Evolutionary conservation across 129 eudicot species (phyloP).

Genomic region (Mikania micrantha): DNA sequence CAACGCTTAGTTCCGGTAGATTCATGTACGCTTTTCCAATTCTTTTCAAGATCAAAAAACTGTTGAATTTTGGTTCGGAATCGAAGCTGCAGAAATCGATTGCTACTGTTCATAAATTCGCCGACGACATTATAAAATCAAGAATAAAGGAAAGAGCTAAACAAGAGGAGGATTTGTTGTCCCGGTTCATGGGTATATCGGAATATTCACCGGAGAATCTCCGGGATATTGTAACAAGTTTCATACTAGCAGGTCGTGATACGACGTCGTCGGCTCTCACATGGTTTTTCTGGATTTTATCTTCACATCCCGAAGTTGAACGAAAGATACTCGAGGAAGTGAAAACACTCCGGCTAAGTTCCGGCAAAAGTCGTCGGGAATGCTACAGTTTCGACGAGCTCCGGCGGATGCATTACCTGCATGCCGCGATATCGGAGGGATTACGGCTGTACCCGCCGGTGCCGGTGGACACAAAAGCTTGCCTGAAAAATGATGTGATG

Average conservation of each 20-base stretch:
- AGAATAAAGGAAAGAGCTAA: slow-evolving; percentile 32
- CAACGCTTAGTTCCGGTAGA: slow-evolving; percentile 51
- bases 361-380: slow-evolving; percentile 9
- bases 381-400: slow-evolving; percentile 51
- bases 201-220: slow-evolving; percentile 43
- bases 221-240: slow-evolving; percentile 50
- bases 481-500: slow-evolving; percentile 42
- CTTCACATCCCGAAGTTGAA: slow-evolving; percentile 32
- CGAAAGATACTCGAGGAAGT: slow-evolving; percentile 46
- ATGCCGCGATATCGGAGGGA: slow-evolving; percentile 64
- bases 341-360: slow-evolving; percentile 4
- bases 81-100: slow-evolving; percentile 35
- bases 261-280: slow-evolving; percentile 61
- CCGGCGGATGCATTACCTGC: slow-evolving; percentile 64
- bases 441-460: slow-evolving; percentile 80
- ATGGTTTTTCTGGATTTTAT: slow-evolving; percentile 72
- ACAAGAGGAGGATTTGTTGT: slow-evolving; percentile 50
- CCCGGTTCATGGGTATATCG: slow-evolving; percentile 43
- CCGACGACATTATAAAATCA: slow-evolving; percentile 42
- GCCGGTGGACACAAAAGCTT: slow-evolving; percentile 56
- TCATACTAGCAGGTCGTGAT: slow-evolving; percentile 74
- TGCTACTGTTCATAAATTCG: slow-evolving; percentile 46
- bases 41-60: slow-evolving; percentile 29
- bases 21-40: slow-evolving; percentile 42
- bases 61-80: slow-evolving; percentile 51